Conservation (phyloP, 116 monocot species). For the Dioscorea cayenensis region DNA sequence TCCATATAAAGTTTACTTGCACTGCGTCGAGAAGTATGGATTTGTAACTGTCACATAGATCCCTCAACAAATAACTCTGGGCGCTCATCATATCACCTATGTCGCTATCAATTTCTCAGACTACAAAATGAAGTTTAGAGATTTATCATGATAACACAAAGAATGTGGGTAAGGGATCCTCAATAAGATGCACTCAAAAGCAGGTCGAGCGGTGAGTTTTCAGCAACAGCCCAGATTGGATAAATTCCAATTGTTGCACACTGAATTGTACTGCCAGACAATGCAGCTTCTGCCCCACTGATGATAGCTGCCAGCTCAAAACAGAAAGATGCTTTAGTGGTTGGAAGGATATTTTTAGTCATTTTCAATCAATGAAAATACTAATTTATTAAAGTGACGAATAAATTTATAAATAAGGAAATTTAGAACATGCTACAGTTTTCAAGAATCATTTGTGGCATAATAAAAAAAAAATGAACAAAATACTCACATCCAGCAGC, state of each 20-base stretch:
- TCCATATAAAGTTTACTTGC: constrained; percentile 69
- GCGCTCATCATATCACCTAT: constrained; percentile 95
- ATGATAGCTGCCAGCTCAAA: constrained; percentile 45
- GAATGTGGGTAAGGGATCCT: constrained; percentile 4
- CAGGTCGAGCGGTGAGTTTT: constrained; percentile 97
- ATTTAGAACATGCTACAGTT: neutral
- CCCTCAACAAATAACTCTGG: constrained; percentile 86
- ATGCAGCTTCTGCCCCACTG: constrained; percentile 70
- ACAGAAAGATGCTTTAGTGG: neutral
- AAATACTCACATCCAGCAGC: constrained; percentile 85
- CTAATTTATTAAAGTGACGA: neutral
- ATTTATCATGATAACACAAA: constrained; percentile 4
- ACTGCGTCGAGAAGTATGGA: constrained; percentile 82
- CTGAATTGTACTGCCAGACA: constrained; percentile 65
- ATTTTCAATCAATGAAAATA: neutral
- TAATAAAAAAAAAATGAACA: neutral
- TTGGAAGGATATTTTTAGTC: neutral
- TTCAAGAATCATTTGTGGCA: neutral
- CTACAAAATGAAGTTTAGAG: constrained; percentile 27
- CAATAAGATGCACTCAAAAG: constrained; percentile 59
- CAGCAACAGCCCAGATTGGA: constrained; percentile 94
- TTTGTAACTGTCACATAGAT: constrained; percentile 96
- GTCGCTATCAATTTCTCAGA: constrained; percentile 57
- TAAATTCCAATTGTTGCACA: constrained; percentile 20
- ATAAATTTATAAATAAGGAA: neutral